Evolutionary conservation across 305 asterid genomes (phyloP).

Genomic region (Solanum aculeatissimum): DNA sequence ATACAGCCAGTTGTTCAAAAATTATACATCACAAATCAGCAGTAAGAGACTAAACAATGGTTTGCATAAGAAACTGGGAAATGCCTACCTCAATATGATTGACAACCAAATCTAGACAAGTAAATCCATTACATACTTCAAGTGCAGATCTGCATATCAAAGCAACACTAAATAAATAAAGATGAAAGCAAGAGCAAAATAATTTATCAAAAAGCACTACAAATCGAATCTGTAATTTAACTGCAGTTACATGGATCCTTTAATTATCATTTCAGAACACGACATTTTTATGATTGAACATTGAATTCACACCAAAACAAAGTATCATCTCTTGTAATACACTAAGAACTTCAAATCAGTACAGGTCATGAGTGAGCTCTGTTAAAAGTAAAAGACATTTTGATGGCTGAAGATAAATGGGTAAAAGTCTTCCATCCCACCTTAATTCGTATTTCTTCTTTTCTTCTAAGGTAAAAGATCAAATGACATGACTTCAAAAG

Average conservation of each 20-base stretch:
- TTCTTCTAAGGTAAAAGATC: background rate
- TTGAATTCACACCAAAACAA: background rate
- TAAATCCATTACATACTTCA: slow-evolving; percentile 49
- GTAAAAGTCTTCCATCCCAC: background rate
- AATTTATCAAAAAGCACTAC: background rate
- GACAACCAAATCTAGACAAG: slow-evolving; percentile 67
- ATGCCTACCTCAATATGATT: slow-evolving; percentile 62
- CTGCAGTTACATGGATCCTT: background rate
- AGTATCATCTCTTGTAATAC: background rate
- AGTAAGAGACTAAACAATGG: background rate
- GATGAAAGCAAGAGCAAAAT: background rate
- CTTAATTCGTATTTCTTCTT: background rate
- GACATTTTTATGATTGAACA: background rate
- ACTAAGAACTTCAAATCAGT: background rate
- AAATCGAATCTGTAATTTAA: background rate
- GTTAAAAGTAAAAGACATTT: background rate
- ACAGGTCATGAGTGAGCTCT: background rate
- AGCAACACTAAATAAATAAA: background rate
- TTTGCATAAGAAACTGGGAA: slow-evolving; percentile 5
- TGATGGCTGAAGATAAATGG: background rate
- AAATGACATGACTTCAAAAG: background rate
- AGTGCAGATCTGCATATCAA: slow-evolving; percentile 46
- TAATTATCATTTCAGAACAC: background rate
- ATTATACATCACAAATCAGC: slow-evolving; percentile 1
- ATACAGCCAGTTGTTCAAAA: slow-evolving; percentile 12